Base-by-base conservation (phyloP, 208 protist genomes). In the Acanthamoeba lugdunensis region DNA sequence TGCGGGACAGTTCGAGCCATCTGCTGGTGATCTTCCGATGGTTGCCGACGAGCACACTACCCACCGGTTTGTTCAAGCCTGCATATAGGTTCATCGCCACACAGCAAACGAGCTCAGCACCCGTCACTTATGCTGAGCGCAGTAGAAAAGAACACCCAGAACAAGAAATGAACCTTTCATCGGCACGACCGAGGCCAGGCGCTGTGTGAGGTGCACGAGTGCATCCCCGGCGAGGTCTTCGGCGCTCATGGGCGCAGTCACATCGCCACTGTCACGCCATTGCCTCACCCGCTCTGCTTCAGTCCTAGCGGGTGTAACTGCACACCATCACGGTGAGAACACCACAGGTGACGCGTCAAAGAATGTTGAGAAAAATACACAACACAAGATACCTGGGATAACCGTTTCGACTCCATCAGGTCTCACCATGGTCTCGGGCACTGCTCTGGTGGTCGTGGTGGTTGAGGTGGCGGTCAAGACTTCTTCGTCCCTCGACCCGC, bases 1-100 rank as follows among this genome's bases (percentile, higher is more conserved):
- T 88, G 79, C 79, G 79, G 4, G 79, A 88, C 21, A 88, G 45
- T n/a, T 88, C 54, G 33, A 88, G 14, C 79, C 79, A 88, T n/a
- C 45, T 2, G 4, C 63, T 88, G 13, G 79, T 88, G 8, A 88
- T 65, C 25, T 88, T 8, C 5, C 33, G 45, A 37, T 88, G 79
- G 52, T 88, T 88, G 50, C 63, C 37, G 2, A 88, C 79, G 18
- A 88, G 45, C 30, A 88, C 45, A 52, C 79, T 63, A 0, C 79
- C 52, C 54, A 88, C 79, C 6, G 45, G 50, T 52, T 88, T 88
- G 28, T 88, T 45, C 79, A 88, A n/a, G 50, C 79, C 77, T 85
- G 30, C 25, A 77, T 14, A 23, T 8, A 52, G 48, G 48, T 52
- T 52, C 48, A 52, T 13, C 48, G 48, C 48, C 48, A 52, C 48